Evolutionary conservation across 2,329 filamentous ascomycete genomes (phyloP).

Genomic region (Talaromyces amestolkiae): DNA sequence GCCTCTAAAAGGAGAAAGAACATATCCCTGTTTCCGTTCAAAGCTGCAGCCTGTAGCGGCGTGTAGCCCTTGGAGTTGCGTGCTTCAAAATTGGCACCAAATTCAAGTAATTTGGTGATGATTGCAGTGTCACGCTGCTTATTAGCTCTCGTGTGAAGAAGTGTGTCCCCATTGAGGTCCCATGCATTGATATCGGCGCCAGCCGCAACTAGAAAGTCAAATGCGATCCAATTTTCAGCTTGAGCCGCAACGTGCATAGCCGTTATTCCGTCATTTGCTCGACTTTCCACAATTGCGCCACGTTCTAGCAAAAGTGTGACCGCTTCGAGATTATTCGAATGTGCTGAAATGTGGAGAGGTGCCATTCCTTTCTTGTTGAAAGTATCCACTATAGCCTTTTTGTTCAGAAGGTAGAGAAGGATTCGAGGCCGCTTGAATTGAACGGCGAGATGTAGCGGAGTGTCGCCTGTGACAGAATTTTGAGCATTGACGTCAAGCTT

Average conservation of each 20-base stretch:
- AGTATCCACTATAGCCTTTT: slow-evolving; percentile 27
- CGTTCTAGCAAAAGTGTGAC: slow-evolving; percentile 30
- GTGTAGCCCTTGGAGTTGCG: slow-evolving; percentile 30
- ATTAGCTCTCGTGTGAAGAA: slow-evolving; percentile 31
- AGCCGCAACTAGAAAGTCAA: slow-evolving; percentile 30
- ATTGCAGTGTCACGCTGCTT: slow-evolving; percentile 20
- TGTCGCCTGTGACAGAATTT: slow-evolving; percentile 28
- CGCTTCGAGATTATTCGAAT: slow-evolving; percentile 32
- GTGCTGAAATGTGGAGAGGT: slow-evolving; percentile 30
- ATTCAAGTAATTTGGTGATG: slow-evolving; percentile 25
- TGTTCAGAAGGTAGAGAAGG: slow-evolving; percentile 30
- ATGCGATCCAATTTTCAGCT: slow-evolving; percentile 29
- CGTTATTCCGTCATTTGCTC: slow-evolving; percentile 25
- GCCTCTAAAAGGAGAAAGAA: slow-evolving; percentile 25
- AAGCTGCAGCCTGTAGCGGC: slow-evolving; percentile 30
- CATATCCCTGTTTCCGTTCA: slow-evolving; percentile 29
- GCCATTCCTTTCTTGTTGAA: slow-evolving; percentile 29
- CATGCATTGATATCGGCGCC: slow-evolving; percentile 34
- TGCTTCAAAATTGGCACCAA: slow-evolving; percentile 32
- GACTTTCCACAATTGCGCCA: slow-evolving; percentile 26
- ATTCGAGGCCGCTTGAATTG: slow-evolving; percentile 27
- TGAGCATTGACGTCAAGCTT: slow-evolving; percentile 26
- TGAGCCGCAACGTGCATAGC: slow-evolving; percentile 30
- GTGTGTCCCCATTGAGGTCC: slow-evolving; percentile 28
- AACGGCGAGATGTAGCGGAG: slow-evolving; percentile 31